Conservation (phyloP, 352 stramenopile species). For the Phytophthora pinifolia region DNA sequence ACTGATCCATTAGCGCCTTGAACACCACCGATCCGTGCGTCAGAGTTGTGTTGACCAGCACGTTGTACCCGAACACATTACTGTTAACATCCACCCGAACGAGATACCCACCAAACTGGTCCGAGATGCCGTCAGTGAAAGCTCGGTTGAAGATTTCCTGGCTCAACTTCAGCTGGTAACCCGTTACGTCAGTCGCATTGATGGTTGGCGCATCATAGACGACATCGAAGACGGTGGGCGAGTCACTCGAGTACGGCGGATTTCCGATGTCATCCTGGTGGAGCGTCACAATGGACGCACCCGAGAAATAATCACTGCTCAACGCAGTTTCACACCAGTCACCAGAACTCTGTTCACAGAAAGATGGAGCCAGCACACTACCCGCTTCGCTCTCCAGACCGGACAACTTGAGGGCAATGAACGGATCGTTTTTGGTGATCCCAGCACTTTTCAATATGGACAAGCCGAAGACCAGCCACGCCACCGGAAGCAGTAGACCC, state of each 20-base stretch:
- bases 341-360: constrained; percentile 19
- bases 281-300: constrained; percentile 16
- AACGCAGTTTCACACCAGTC: constrained; percentile 25
- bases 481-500: constrained; percentile 21
- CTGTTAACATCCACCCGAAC: constrained; percentile 24
- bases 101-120: constrained; percentile 45
- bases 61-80: constrained; percentile 44
- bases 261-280: constrained; percentile 15
- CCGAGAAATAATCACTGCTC: constrained; percentile 22
- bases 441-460: constrained; percentile 25
- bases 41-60: constrained; percentile 52
- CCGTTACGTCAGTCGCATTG: constrained; percentile 29
- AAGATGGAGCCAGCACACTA: constrained; percentile 16
- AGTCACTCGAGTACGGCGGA: constrained; percentile 25
- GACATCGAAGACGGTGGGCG: constrained; percentile 46
- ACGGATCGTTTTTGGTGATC: constrained; percentile 26
- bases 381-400: constrained; percentile 15
- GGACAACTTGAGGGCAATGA: constrained; percentile 21
- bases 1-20: constrained; percentile 52
- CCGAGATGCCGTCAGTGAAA: constrained; percentile 24
- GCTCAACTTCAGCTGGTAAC: constrained; percentile 33
- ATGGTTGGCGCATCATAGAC: constrained; percentile 31
- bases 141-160: constrained; percentile 40
- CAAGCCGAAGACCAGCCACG: constrained; percentile 25
- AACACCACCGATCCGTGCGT: constrained; percentile 47